Evolutionary conservation across 768 basidiomycete genomes (phyloP), one percentile per base, ranked within the genome.

Genomic region (Tylopilus vinaceipallidus): DNA sequence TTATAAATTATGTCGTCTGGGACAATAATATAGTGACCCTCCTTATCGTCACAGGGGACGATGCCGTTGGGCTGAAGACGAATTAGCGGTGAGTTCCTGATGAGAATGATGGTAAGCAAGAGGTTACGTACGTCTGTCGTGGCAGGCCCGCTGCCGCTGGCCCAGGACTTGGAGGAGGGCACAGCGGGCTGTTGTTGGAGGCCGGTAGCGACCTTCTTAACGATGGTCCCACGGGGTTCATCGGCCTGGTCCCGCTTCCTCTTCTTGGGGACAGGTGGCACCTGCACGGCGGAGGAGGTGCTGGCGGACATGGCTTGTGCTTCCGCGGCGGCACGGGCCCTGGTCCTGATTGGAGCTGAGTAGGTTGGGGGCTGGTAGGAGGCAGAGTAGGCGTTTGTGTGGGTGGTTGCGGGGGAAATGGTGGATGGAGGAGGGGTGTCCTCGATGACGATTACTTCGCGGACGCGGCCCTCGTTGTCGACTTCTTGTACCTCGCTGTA

Each of bases 21-120:
- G 52, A 86, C 83, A 66, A 98, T 90, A 63, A 98, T 95, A 71
- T 95, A 99, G 74, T 99, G 97, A 13, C 97, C 97, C 66, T 99
- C 97, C 71, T 95, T 90, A 75, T 99, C 97, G 68, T 97, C 94
- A 73, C 92, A 97, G 47, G 89, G 73, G 42, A 82, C 76, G 53
- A 80, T 72, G 16, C 74, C 80, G 64, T 86, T 89, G 56, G 84
- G 74, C 83, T 86, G 69, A 53, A 61, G 64, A 39, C 17, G 47
- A 56, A 50, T 63, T 55, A 60, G 57, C 55, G 56, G 57, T 62
- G 54, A 62, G 59, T 58, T 66, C 52, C 62, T 56, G 56, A 58
- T 55, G 45, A 33, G 35, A 36, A 26, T 35, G 49, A 43, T 45
- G 26, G 33, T 26, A 17, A 30, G 47, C 54, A 59, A 56, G 46